These are phyloP conservation scores for Nemania serpens DNA, from an alignment of 2,329 filamentous ascomycete genomes.

Conservation along the genomic window DNA sequence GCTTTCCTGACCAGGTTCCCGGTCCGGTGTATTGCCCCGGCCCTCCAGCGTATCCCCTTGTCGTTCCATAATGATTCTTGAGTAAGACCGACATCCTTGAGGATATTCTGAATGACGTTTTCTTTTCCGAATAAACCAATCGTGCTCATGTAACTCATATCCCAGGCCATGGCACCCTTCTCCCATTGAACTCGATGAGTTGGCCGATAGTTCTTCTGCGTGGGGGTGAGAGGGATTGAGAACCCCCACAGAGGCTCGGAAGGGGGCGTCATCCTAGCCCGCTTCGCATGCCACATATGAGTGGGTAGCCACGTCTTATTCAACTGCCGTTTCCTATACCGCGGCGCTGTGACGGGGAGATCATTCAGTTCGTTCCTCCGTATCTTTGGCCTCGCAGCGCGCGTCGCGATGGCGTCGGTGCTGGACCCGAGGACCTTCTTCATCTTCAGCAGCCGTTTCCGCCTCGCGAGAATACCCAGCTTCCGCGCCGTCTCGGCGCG, in stretches of 20 bases:
- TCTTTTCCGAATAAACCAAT: conserved; percentile 74
- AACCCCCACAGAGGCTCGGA: conserved; percentile 88
- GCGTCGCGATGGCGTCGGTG: conserved; percentile 44
- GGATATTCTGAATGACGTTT: conserved; percentile 65
- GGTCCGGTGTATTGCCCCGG: conserved; percentile 54
- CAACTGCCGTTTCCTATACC: conserved; percentile 82
- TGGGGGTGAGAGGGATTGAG: conserved; percentile 81
- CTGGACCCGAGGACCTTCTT: conserved; percentile 42
- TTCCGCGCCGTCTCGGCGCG: conserved; percentile 77
- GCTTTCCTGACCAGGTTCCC: conserved; percentile 58
- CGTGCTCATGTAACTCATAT: conserved; percentile 92
- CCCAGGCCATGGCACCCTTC: conserved; percentile 84
- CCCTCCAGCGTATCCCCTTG: conserved; percentile 72
- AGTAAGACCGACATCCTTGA: conserved; percentile 68
- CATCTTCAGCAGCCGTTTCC: conserved; percentile 48
- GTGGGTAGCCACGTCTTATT: conserved; percentile 95
- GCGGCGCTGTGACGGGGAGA: conserved; percentile 58
- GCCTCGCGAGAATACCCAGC: conserved; percentile 66
- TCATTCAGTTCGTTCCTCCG: conserved; percentile 72
- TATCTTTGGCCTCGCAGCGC: conserved; percentile 64
- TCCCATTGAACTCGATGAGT: conserved; percentile 80
- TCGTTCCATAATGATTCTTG: conserved; percentile 65
- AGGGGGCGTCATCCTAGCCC: conserved; percentile 83
- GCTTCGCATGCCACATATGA: conserved; percentile 90
- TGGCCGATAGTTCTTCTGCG: conserved; percentile 85